Evolutionary conservation across 108 stramenopile genomes (phyloP), one percentile per base, ranked within the genome.

Genomic region (Skeletonema tropicum): DNA sequence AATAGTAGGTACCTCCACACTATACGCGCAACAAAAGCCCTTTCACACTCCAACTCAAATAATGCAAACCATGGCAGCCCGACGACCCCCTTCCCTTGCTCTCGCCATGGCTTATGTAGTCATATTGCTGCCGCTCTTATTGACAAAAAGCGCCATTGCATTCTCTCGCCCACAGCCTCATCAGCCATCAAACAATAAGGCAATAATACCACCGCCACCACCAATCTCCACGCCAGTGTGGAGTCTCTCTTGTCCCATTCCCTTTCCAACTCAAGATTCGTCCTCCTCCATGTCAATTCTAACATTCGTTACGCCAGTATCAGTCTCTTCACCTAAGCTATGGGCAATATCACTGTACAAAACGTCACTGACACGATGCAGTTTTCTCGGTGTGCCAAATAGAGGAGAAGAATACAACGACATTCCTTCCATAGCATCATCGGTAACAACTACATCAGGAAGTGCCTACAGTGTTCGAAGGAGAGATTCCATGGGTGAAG

Each of bases 251-350:
- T 74, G 66, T 31, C 62, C 62, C 10, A 31, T 76, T 19, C 62
- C 75, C 21, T 55, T 55, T 31, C 68, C 68, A 2, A 19, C n/a
- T 30, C 19, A 29, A 33, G 72, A 66, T 57, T 11, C 68, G 2
- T 60, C 72, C 17, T 85, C 85, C 1, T 71, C 84, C 76, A 90
- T 90, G 89, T 86, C 84, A 55, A 90, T 90, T 26, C 61, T 90
- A 33, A 90, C 89, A 17, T 90, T 77, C 66, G 83, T 71, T 41
- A 90, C 83, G 8, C 78, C 85, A 11, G 85, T 89, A 23, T 87
- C 89, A 8, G 73, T 86, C 15, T 76, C 80, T 10, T 69, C 69
- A n/a, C 84, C 86, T 12, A 89, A 84, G 46, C 42, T 86, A 39
- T 90, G 79, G 79, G 81, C 83, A 9, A 46, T 88, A 41, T 82